Evolutionary conservation across 768 basidiomycete genomes (phyloP).

Genomic region (Suillus plorans): DNA sequence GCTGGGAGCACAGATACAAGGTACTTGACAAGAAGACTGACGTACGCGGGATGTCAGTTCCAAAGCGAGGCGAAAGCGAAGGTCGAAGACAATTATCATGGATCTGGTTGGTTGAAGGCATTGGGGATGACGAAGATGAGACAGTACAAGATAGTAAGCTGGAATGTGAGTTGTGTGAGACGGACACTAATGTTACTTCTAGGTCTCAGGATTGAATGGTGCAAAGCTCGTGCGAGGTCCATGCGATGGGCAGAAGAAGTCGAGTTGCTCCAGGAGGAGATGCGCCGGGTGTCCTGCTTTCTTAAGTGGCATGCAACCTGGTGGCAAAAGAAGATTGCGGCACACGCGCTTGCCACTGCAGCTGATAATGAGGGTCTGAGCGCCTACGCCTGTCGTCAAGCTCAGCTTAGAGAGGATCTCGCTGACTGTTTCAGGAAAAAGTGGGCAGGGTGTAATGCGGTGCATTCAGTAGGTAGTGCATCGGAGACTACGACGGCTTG

Average conservation of each 20-base stretch:
- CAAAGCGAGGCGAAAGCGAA: not conserved
- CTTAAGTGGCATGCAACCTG: not conserved
- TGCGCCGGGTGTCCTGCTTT: not conserved
- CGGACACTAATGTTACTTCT: not conserved
- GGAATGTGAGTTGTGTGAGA: rapidly evolving
- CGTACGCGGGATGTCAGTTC: not conserved
- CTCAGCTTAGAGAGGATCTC: not conserved
- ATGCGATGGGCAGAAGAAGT: slow-evolving; percentile 1
- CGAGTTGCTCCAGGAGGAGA: slow-evolving; percentile 1
- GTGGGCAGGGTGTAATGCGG: not conserved
- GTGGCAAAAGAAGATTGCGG: not conserved
- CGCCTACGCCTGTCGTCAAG: not conserved
- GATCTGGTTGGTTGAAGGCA: not conserved
- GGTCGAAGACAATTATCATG: not conserved
- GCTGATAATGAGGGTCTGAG: not conserved
- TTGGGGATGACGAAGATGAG: not conserved
- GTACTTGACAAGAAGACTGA: not conserved
- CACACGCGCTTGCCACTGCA: not conserved
- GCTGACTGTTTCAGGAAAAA: not conserved
- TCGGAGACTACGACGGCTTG: not conserved
- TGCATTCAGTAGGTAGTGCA: not conserved
- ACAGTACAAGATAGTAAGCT: not conserved
- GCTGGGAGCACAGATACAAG: not conserved
- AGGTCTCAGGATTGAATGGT: not conserved
- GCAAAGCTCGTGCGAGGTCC: not conserved